Conservation (phyloP, 257 asterid genomes). For the Avicennia marina region DNA sequence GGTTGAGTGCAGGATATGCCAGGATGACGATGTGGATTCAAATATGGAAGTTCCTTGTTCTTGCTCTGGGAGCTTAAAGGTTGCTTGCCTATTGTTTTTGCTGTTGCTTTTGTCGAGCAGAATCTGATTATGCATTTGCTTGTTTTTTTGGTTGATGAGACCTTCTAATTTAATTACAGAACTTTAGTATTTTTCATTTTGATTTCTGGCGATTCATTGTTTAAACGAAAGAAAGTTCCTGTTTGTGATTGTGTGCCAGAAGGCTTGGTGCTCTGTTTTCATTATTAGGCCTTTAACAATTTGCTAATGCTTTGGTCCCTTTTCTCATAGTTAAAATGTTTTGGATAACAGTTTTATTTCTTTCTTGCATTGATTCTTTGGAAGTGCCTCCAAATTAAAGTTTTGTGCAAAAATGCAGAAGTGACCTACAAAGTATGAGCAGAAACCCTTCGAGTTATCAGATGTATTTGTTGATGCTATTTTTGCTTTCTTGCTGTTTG, state of each 20-base stretch:
- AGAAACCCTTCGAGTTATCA: too few species aligned
- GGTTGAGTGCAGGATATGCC: constrained; percentile 95
- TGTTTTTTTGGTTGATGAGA: neutral
- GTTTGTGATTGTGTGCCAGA: neutral
- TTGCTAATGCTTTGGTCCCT: neutral
- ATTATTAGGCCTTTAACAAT: neutral
- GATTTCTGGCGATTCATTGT: neutral
- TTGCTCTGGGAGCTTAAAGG: constrained; percentile 96
- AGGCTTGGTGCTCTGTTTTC: constrained; percentile 10
- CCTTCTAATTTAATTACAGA: neutral
- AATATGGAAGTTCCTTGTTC: constrained; percentile 96
- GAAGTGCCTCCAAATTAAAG: neutral
- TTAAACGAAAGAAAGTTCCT: neutral
- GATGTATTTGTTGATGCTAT: too few species aligned
- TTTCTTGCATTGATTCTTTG: neutral
- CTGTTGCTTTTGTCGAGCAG: neutral
- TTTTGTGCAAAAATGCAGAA: neutral
- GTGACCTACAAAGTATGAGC: neutral
- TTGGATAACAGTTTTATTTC: neutral
- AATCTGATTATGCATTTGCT: neutral
- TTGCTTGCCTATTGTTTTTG: constrained; percentile 19
- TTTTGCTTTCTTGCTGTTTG: too few species aligned
- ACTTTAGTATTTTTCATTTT: neutral
- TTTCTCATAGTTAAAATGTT: neutral
- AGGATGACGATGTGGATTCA: constrained; percentile 78